Evolutionary conservation across 441 rosid genomes (phyloP), one percentile per base, ranked within the genome.

Genomic region (Bocquillonia castaneifolia): DNA sequence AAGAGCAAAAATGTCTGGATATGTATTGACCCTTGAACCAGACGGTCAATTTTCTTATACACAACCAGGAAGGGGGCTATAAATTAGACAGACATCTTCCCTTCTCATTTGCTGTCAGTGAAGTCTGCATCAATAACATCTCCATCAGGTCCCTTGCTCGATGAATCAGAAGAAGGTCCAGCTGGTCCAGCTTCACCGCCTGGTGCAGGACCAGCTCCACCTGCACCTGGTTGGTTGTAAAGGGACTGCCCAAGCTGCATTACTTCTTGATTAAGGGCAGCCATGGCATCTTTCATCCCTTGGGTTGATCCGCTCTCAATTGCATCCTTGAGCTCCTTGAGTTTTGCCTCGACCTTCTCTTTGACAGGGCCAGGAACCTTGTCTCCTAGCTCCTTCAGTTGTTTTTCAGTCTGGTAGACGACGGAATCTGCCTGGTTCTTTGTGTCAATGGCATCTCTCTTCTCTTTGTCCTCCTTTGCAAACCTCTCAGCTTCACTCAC

Each of bases 111-210:
- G 86, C 93, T 86, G 77, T 89, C 90, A 0, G 86, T 78, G 85
- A 91, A 91, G 70, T 91, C 96, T 0, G 96, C 96, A 58, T 93
- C 97, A 7, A 93, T 91, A 59, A 88, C 97, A 72, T 93, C 96
- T 14, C 90, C 96, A 22, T 84, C 94, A 2, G 84, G 76, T 18
- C 86, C 97, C 70, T 88, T 84, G 74, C 71, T 68, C 5, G 94
- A 72, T 44, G 92, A 73, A 63, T 80, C 96, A 2, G 96, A 74
- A 2, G 96, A 76, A 36, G n/a, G n/a, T n/a, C n/a, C n/a, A n/a
- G n/a, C n/a, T n/a, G 90, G 80, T 1, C 84, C 86, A 31, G 80
- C 80, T 54, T 83, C 87, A 52, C 77, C 74, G 15, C 89, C 91
- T 3, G 90, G 80, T 12, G 87, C 63, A 45, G 78, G 67, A 10